Base-by-base conservation (phyloP, 306 rosid genomes). In the Pachyrhizus erosus region DNA sequence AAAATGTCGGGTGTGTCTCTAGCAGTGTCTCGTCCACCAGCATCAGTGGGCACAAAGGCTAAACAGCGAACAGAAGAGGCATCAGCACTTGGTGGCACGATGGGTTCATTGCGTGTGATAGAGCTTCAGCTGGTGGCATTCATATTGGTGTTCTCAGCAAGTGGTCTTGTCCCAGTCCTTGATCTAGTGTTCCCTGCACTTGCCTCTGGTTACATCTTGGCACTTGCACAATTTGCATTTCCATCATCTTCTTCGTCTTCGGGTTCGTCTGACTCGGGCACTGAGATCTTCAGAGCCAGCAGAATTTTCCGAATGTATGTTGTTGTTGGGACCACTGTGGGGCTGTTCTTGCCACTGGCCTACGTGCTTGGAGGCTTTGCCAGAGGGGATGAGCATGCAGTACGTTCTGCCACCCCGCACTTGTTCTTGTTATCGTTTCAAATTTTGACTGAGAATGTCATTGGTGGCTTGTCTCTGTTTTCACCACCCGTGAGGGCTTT, bases 51-150 rank as follows among this genome's bases (percentile, higher is more conserved):
- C 2, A 5, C 83, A 37, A 23, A 49, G 2, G 2, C 51, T 13
- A 78, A 58, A n/a, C 65, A 14, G n/a, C 79, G 78, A 29, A 69
- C 73, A 21, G 8, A 21, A 26, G 51, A 40, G 26, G 9, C 82
- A 0, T 17, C 70, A 0, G 17, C 66, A 0, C 9, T 49, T 0
- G 90, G 88, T 3, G 87, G 96, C 24, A 80, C 91, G 51, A 92
- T 94, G 97, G 98, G 98, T 27, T 92, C 97, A 14, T 62, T 94
- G 21, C 85, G 98, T 0, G 87, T 89, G 14, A 91, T 94, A 67
- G 98, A 94, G 80, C 94, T 94, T 31, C 98, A 94, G 21, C 97
- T 92, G 0, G 97, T 92, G 14, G 98, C 97, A 1, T 94, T 94
- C 86, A 91, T 92, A 7, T 85, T 94, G 89, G 94, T 94, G 0